Percentiles rank a stretch among this genome's conserved stretches.
These are phyloP conservation scores for Mycena sp. DNA, from an alignment of 1,284 basidiomycete genomes.

Conservation along the genomic window DNA sequence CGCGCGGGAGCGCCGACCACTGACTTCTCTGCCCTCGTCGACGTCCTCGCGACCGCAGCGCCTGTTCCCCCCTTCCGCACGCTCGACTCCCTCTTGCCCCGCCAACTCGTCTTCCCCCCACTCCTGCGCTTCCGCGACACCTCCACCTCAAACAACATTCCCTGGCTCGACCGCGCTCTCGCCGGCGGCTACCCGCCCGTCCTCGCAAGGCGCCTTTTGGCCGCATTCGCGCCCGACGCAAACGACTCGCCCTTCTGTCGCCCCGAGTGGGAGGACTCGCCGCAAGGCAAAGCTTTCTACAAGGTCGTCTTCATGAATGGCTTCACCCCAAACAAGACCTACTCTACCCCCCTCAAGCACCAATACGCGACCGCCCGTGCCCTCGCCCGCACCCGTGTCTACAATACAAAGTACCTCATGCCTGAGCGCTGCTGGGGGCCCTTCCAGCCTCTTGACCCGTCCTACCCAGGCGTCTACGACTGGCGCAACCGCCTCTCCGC, in stretches of 20 bases:
- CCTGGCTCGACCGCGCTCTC: conserved; percentile 18
- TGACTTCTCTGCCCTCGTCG: conserved; percentile 20
- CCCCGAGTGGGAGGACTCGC: conserved; percentile 25
- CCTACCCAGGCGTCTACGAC: conserved; percentile 12
- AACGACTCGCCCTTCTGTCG: not conserved
- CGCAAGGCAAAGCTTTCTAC: conserved; percentile 19
- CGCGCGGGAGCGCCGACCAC: not conserved
- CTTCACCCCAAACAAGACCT: conserved; percentile 14
- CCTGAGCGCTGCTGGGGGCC: conserved; percentile 57
- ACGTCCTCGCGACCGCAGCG: conserved; percentile 15
- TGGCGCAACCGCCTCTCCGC: conserved; percentile 25
- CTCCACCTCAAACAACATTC: conserved; percentile 11
- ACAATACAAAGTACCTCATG: conserved; percentile 56
- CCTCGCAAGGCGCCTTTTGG: conserved; percentile 19
- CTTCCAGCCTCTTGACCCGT: conserved; percentile 43
- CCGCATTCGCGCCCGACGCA: conserved; percentile 6
- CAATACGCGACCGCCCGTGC: conserved; percentile 43
- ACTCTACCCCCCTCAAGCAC: not conserved
- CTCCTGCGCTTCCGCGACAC: conserved; percentile 9
- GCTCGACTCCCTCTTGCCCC: conserved; percentile 1
- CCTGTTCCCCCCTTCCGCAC: not conserved
- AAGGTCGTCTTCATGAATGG: conserved; percentile 23
- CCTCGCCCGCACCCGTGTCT: conserved; percentile 54
- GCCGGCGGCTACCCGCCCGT: conserved; percentile 19
- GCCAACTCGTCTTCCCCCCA: conserved; percentile 22